Evolutionary conservation across 202 grass and related monocot genomes (phyloP).

Genomic region (Cymbopogon flexuosus): DNA sequence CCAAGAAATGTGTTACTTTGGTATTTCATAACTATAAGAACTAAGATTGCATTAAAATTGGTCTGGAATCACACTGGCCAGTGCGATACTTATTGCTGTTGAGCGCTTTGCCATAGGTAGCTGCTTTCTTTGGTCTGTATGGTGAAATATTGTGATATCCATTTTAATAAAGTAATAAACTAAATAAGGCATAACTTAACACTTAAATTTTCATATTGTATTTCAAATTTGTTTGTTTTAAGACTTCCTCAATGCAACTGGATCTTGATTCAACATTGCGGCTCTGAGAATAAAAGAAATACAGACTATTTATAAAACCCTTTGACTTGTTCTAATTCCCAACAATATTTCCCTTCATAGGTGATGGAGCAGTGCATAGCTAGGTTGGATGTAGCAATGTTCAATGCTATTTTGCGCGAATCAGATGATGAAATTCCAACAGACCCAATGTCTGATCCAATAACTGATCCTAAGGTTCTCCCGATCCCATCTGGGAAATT

Average conservation of each 20-base stretch:
- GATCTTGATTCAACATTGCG: constrained; percentile 8
- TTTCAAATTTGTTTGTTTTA: constrained; percentile 2
- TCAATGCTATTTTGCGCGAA: constrained; percentile 91
- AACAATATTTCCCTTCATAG: constrained; percentile 35
- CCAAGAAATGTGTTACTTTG: neutral
- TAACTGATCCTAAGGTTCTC: constrained; percentile 86
- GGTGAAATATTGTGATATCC: neutral
- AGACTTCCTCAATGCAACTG: neutral
- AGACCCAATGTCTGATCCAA: constrained; percentile 76
- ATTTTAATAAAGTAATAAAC: neutral
- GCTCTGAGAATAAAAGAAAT: neutral
- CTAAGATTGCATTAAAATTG: neutral
- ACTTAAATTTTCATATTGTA: neutral
- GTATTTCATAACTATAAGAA: neutral
- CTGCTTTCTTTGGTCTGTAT: neutral
- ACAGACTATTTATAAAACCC: neutral
- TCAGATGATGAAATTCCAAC: constrained; percentile 85
- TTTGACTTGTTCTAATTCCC: constrained; percentile 18
- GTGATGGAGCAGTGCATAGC: constrained; percentile 88
- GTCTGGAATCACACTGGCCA: neutral
- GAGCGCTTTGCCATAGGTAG: neutral
- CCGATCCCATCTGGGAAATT: constrained; percentile 71
- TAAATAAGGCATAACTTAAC: neutral
- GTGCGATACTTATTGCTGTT: neutral
- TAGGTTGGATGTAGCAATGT: constrained; percentile 92